phyloP scores from a whole-genome alignment of 148 eudicot genomes.

The Pharnaceum exiguum region DNA sequence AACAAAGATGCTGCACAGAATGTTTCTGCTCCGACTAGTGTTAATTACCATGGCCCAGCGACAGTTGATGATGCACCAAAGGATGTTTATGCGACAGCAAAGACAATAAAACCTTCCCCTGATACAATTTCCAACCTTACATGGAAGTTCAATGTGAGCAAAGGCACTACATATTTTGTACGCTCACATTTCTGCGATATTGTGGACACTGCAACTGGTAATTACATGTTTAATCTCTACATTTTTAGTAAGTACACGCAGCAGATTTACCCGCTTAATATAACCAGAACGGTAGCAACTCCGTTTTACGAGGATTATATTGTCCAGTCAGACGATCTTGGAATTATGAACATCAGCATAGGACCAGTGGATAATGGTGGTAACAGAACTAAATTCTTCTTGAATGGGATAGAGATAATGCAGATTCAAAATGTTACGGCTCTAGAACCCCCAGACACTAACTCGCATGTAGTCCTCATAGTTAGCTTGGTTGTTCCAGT shows the following conservation, averaged over 20 bases:
- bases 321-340: conserved; percentile 27
- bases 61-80: neutral
- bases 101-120: neutral
- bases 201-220: neutral
- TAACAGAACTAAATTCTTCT: neutral
- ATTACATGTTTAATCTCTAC: conserved; percentile 16
- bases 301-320: conserved; percentile 33
- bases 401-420: conserved; percentile 55
- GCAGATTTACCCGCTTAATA: neutral
- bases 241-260: conserved; percentile 5
- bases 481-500: conserved; percentile 27
- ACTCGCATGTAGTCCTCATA: conserved; percentile 1
- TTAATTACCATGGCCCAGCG: neutral
- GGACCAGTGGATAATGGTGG: neutral
- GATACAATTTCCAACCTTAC: conserved; percentile 26
- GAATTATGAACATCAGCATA: conserved; percentile 26
- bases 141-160: conserved; percentile 35
- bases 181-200: conserved; percentile 44
- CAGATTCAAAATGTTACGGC: conserved; percentile 10
- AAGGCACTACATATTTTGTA: conserved; percentile 7
- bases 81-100: conserved; percentile 6
- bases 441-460: conserved; percentile 11
- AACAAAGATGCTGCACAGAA: conserved; percentile 1
- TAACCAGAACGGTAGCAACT: neutral
- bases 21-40: neutral